These are phyloP conservation scores for Alternaria incomplexa DNA, from an alignment of 2,329 filamentous ascomycete genomes.

Conservation along the genomic window DNA sequence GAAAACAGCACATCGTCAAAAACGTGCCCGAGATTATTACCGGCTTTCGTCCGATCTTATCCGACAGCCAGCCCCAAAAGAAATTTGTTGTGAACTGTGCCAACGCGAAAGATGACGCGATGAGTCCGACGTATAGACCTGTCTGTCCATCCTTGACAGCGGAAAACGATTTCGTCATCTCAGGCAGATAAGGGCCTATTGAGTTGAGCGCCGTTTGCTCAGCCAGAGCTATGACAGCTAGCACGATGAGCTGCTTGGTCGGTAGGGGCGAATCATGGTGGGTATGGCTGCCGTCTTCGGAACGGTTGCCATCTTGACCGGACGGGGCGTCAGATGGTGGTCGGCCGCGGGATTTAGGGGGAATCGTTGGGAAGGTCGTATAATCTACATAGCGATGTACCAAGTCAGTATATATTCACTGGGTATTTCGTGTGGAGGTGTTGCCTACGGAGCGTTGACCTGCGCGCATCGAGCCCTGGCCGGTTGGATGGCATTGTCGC, in stretches of 20 bases:
- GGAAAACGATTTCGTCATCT: slow-evolving; percentile 87
- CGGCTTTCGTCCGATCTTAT: slow-evolving; percentile 80
- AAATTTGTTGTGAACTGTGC: slow-evolving; percentile 94
- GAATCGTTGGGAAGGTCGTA: slow-evolving; percentile 80
- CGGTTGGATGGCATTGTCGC: slow-evolving; percentile 36
- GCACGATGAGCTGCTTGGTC: slow-evolving; percentile 77
- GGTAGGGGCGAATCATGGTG: slow-evolving; percentile 76
- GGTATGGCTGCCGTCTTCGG: slow-evolving; percentile 40
- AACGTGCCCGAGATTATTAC: slow-evolving; percentile 82
- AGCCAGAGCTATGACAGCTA: slow-evolving; percentile 86
- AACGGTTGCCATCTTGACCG: slow-evolving; percentile 36
- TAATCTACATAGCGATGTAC: slow-evolving; percentile 56
- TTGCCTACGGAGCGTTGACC: slow-evolving; percentile 57
- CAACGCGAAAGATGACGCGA: slow-evolving; percentile 89
- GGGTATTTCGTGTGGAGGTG: neutral
- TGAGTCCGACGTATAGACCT: slow-evolving; percentile 86
- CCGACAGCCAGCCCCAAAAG: slow-evolving; percentile 85
- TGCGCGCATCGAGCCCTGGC: slow-evolving; percentile 50
- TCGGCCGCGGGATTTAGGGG: slow-evolving; percentile 69
- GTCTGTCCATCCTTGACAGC: slow-evolving; percentile 74
- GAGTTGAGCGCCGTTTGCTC: slow-evolving; percentile 98
- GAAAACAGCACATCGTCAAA: slow-evolving; percentile 81
- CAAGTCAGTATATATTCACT: neutral
- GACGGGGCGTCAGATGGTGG: slow-evolving; percentile 49
- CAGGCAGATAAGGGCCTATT: slow-evolving; percentile 91